phyloP scores from a whole-genome alignment of 164 flowering plant species.

The Vitis cinerea region DNA sequence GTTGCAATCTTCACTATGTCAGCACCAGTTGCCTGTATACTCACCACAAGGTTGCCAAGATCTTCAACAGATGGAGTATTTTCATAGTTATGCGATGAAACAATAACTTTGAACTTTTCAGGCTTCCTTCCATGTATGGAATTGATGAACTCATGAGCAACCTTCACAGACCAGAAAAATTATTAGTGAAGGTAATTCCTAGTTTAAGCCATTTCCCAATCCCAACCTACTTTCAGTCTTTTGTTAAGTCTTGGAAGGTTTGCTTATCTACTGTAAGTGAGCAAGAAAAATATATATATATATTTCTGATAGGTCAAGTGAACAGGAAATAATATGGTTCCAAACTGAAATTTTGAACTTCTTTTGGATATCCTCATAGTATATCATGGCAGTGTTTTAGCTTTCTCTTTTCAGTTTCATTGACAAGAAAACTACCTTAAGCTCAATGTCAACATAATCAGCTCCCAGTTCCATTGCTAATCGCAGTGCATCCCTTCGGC shows the following conservation, averaged over 20 bases:
- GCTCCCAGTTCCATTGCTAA: constrained; percentile 84
- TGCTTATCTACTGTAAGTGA: too few relatives aligned
- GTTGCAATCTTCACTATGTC: constrained; percentile 97
- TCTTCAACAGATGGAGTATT: constrained; percentile 86
- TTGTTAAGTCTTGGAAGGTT: too few relatives aligned
- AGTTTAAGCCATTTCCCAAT: too few relatives aligned
- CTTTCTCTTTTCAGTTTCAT: not conserved
- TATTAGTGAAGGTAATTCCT: not conserved
- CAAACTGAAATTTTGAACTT: too few relatives aligned
- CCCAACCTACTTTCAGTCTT: too few relatives aligned
- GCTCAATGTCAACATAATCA: constrained; percentile 83
- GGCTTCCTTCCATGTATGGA: constrained; percentile 65
- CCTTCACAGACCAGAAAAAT: constrained; percentile 39
- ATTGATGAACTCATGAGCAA: constrained; percentile 65
- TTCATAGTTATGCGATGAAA: constrained; percentile 88
- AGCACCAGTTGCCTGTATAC: constrained; percentile 88
- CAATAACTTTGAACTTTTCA: constrained; percentile 66
- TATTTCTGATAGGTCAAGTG: not conserved
- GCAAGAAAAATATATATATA: not conserved
- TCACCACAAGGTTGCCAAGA: constrained; percentile 73
- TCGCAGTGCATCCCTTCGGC: constrained; percentile 57
- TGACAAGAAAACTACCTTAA: constrained; percentile 48
- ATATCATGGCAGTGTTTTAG: too few relatives aligned
- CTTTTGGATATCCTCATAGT: too few relatives aligned
- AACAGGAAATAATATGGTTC: not conserved